Conservation (phyloP, 176 grass and related monocot genomes). For the Tillandsia leiboldiana region DNA sequence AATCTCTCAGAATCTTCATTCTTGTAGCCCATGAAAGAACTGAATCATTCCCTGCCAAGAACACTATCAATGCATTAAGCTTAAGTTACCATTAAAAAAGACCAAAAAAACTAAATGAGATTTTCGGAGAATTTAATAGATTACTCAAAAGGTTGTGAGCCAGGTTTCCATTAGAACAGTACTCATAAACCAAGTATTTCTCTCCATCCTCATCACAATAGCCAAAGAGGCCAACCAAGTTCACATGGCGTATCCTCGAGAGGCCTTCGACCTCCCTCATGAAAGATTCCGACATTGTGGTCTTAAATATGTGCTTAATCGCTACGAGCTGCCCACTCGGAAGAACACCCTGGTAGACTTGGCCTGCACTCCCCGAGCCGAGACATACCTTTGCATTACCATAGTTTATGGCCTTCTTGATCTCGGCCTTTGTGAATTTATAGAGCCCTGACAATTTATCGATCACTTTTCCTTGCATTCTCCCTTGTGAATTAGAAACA, state of each 20-base stretch:
- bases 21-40: constrained; percentile 42
- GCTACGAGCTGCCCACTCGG: constrained; percentile 52
- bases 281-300: constrained; percentile 36
- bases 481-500: background rate
- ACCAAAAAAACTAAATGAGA: background rate
- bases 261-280: constrained; percentile 44
- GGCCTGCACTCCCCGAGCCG: constrained; percentile 45
- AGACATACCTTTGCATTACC: constrained; percentile 33
- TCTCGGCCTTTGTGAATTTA: constrained; percentile 50
- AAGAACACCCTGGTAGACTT: constrained; percentile 51
- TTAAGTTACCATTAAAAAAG: background rate
- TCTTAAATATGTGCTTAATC: constrained; percentile 50
- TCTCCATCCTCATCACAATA: constrained; percentile 54
- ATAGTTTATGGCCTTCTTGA: constrained; percentile 39
- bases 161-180: constrained; percentile 43
- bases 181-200: constrained; percentile 58
- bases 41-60: constrained; percentile 31
- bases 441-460: constrained; percentile 51
- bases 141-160: constrained; percentile 47
- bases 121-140: background rate
- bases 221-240: constrained; percentile 53
- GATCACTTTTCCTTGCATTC: constrained; percentile 19
- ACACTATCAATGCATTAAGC: background rate
- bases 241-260: constrained; percentile 45
- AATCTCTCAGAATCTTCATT: constrained; percentile 46